These are phyloP conservation scores for Neofusicoccum parvum DNA, from an alignment of 2,329 filamentous ascomycete genomes.

Conservation along the genomic window DNA sequence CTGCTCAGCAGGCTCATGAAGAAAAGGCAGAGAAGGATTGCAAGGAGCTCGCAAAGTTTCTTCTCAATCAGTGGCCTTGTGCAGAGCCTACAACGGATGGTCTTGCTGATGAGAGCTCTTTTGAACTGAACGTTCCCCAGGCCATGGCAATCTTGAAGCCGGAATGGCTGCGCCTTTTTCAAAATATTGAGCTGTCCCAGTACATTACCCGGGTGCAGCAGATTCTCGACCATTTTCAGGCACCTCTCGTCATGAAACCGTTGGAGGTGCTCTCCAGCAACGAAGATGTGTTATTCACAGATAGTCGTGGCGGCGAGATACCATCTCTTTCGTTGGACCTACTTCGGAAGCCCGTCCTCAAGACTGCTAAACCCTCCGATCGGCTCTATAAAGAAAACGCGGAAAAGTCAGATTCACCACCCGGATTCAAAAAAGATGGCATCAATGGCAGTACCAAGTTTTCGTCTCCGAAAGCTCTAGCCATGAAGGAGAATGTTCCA, in stretches of 20 bases:
- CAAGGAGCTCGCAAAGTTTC: constrained; percentile 41
- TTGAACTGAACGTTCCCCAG: constrained; percentile 37
- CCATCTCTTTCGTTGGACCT: background rate
- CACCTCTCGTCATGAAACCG: background rate
- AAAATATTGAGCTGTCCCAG: constrained; percentile 50
- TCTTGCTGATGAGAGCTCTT: background rate
- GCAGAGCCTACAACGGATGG: constrained; percentile 24
- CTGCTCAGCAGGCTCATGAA: constrained; percentile 24
- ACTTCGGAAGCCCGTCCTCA: background rate
- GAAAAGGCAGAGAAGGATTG: constrained; percentile 33
- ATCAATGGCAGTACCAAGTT: background rate
- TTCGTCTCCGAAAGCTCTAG: background rate
- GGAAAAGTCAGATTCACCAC: too few species aligned
- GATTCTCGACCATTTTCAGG: constrained; percentile 34
- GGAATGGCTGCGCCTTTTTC: constrained; percentile 53
- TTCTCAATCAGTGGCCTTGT: constrained; percentile 45
- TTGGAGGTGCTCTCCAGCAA: background rate
- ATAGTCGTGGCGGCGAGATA: background rate
- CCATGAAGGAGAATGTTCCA: background rate
- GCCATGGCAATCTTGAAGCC: constrained; percentile 46
- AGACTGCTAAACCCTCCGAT: background rate
- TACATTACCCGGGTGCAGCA: constrained; percentile 50
- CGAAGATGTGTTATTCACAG: background rate
- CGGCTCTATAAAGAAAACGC: too few species aligned
- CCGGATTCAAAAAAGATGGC: too few species aligned